Conservation (phyloP, 2,329 filamentous ascomycete species). For the Ophiocordyceps camponoti-rufipedis region DNA sequence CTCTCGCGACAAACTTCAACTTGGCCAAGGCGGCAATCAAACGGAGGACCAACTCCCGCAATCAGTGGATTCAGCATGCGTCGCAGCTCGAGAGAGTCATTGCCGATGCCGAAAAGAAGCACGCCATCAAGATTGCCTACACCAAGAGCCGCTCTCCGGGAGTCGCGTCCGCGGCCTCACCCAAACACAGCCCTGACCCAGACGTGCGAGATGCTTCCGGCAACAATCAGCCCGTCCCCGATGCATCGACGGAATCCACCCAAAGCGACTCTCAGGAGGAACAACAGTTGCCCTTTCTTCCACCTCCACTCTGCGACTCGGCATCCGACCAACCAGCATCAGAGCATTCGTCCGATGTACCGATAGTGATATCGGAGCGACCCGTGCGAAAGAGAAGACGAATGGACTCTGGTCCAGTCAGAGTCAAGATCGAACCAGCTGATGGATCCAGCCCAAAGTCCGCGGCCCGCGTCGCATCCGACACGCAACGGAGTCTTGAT, state of each 20-base stretch:
- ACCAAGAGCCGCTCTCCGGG: neutral
- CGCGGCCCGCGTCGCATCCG: conserved; percentile 8
- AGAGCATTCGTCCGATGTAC: conserved; percentile 35
- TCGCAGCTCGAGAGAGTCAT: conserved; percentile 24
- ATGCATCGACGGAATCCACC: conserved; percentile 11
- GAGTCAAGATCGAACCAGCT: conserved; percentile 23
- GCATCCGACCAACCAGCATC: conserved; percentile 1
- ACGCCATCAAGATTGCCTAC: conserved; percentile 13
- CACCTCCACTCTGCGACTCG: conserved; percentile 1
- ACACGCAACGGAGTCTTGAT: conserved; percentile 39
- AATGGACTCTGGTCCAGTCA: conserved; percentile 5
- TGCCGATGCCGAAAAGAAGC: conserved; percentile 20
- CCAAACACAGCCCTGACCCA: neutral
- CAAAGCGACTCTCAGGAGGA: conserved; percentile 10
- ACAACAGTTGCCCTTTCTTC: conserved; percentile 9
- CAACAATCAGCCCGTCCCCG: conserved; percentile 1
- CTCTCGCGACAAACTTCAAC: conserved; percentile 22
- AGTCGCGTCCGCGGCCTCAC: neutral
- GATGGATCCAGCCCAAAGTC: conserved; percentile 12
- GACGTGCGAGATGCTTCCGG: neutral
- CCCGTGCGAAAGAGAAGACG: conserved; percentile 28
- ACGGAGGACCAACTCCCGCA: conserved; percentile 21
- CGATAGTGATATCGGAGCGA: conserved; percentile 31
- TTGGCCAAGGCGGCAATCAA: conserved; percentile 18
- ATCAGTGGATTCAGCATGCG: conserved; percentile 27